A percentile compares a stretch with the other conserved stretches of the same genome.
These are phyloP conservation scores for Mycena amicta DNA, from an alignment of 768 basidiomycete genomes.

Conservation along the genomic window DNA sequence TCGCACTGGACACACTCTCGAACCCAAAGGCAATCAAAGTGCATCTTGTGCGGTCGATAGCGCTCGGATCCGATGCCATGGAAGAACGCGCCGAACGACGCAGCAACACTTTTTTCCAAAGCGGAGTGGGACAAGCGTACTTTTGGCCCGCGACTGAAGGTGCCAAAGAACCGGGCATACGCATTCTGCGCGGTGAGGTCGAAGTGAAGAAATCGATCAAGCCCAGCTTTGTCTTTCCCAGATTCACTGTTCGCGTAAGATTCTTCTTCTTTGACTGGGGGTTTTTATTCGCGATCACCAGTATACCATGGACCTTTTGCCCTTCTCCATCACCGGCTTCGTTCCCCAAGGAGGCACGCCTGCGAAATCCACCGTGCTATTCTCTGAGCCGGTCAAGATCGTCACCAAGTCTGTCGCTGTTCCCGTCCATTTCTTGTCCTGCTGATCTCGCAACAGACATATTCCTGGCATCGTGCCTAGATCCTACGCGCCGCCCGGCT, in stretches of 20 bases:
- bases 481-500: slow-evolving; percentile 58
- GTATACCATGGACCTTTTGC: slow-evolving; percentile 49
- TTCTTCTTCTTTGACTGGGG: not conserved
- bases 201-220: slow-evolving; percentile 48
- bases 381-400: slow-evolving; percentile 44
- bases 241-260: slow-evolving; percentile 52
- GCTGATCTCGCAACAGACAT: slow-evolving; percentile 26
- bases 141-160: slow-evolving; percentile 51
- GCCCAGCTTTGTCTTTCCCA: slow-evolving; percentile 41
- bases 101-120: slow-evolving; percentile 50
- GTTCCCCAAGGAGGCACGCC: slow-evolving; percentile 20
- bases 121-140: slow-evolving; percentile 43
- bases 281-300: slow-evolving; percentile 19
- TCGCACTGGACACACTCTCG: slow-evolving; percentile 53
- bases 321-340: slow-evolving; percentile 48
- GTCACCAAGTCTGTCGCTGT: slow-evolving; percentile 27
- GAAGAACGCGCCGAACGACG: slow-evolving; percentile 38
- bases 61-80: slow-evolving; percentile 51
- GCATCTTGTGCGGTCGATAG: slow-evolving; percentile 48
- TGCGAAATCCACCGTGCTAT: slow-evolving; percentile 25
- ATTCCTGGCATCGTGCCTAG: slow-evolving; percentile 40
- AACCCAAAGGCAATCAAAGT: slow-evolving; percentile 42
- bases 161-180: slow-evolving; percentile 31
- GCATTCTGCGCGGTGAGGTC: slow-evolving; percentile 53
- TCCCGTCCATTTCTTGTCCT: not conserved